Percentiles rank a stretch among this genome's conserved stretches.
These are phyloP conservation scores for Coemansia sp. DNA, from an alignment of 192 early-diverging fungal species.

Conservation along the genomic window DNA sequence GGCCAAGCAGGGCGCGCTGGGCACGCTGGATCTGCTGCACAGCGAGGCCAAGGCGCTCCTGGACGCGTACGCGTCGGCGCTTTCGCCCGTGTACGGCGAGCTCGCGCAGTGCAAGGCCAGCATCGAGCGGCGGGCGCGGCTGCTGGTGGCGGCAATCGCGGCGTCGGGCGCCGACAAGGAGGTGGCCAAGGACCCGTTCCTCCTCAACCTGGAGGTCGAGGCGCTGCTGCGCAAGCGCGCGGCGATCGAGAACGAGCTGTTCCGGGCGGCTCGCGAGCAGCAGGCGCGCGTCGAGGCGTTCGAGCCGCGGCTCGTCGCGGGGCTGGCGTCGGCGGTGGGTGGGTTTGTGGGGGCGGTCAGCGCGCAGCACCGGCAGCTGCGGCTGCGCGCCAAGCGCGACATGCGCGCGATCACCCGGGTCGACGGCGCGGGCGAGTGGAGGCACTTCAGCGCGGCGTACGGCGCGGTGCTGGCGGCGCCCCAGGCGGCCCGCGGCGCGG, in stretches of 20 bases:
- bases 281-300: constrained; percentile 20
- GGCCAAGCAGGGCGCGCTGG: constrained; percentile 20
- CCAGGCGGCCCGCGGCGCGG: constrained; percentile 8
- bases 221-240: constrained; percentile 49
- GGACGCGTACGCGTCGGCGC: constrained; percentile 26
- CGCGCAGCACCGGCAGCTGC: constrained; percentile 25
- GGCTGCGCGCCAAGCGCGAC: constrained; percentile 25
- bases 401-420: constrained; percentile 12
- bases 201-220: constrained; percentile 47
- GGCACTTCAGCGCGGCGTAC: constrained; percentile 14
- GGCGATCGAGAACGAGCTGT: constrained; percentile 21
- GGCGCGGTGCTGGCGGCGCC: constrained; percentile 14
- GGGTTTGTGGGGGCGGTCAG: constrained; percentile 24
- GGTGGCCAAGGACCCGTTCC: constrained; percentile 47
- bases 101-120: constrained; percentile 24
- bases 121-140: constrained; percentile 14
- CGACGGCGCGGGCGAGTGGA: constrained; percentile 36
- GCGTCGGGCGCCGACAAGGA: constrained; percentile 11
- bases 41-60: constrained; percentile 10
- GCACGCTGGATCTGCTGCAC: constrained; percentile 15
- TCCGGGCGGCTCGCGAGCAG: constrained; percentile 12
- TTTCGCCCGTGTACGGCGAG: constrained; percentile 15
- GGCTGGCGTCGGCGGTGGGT: constrained; percentile 11
- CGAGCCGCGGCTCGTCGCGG: constrained; percentile 34
- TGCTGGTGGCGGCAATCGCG: constrained; percentile 21